Evolutionary conservation across 306 rosid genomes (phyloP), one percentile per base, ranked within the genome.

Genomic region (Cyclanthera cordifolia): DNA sequence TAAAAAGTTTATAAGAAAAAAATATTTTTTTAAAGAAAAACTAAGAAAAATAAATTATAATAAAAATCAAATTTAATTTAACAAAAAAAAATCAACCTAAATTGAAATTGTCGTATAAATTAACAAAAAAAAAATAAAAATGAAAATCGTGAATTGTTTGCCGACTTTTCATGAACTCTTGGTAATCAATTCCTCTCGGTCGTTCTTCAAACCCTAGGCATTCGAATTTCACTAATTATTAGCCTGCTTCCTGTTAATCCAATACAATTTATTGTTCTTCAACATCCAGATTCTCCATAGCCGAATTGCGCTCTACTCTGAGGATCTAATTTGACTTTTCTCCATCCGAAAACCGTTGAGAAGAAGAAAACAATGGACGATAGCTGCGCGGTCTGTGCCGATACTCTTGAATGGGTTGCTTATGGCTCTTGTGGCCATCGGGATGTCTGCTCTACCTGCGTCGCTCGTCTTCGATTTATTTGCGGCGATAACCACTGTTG

Each of bases 311-410:
- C 12, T 39, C 52, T 12, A 21, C 21, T 21, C 24, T 43, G 5
- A 64, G 21, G 53, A 21, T 64, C 70, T 13, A 20, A 64, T 64
- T 64, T 9, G 0, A 13, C 28, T 39, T 39, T 60, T 60, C 69
- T 61, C 51, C 23, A 5, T 61, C 51, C 50, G 12, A n/a, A 11
- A 39, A 61, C 7, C 69, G 51, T 39, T 64, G 74, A 64, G 23
- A 66, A 53, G 46, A 30, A 77, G 67, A 46, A 1, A 53, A 71
- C 70, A 53, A 87, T 93, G 99, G 96, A 93, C 2, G 99, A 93
- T 24, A 87, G 90, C 75, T 93, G 99, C 72, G 99, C 95, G 19
- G 99, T 93, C 47, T 90, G 99, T 69, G 99, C 99, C 1, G 99
- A 93, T 32, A 59, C 95, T 14, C 79, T 93, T 69, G 91, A 86